phyloP scores from a whole-genome alignment of 1,284 basidiomycete species.

The Pseudozyma thailandica region DNA sequence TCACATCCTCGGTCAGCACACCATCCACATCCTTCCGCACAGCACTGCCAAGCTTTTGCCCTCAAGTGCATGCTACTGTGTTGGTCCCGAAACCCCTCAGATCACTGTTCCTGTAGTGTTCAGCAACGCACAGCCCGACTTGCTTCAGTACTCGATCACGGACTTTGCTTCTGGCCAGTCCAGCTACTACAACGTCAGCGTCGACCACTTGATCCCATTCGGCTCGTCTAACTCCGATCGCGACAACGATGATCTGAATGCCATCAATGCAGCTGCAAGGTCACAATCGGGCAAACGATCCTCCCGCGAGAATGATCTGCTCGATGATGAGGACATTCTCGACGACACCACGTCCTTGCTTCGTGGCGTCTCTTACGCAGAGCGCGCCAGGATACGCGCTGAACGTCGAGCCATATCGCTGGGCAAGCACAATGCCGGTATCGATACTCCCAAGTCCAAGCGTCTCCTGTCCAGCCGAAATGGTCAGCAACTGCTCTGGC shows the following conservation, averaged over 20 bases:
- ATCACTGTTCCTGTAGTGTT: constrained; percentile 82
- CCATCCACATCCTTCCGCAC: constrained; percentile 83
- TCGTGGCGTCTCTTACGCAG: constrained; percentile 38
- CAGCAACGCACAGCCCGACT: constrained; percentile 86
- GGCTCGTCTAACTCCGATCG: constrained; percentile 13
- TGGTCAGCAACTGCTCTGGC: constrained; percentile 47
- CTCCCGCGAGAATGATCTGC: constrained; percentile 15
- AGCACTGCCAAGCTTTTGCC: constrained; percentile 85
- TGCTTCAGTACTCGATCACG: constrained; percentile 80
- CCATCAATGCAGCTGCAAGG: constrained; percentile 28
- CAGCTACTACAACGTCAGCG: constrained; percentile 75
- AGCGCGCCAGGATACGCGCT: constrained; percentile 38
- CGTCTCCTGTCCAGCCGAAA: constrained; percentile 7
- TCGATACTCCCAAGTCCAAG: constrained; percentile 33
- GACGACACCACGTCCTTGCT: constrained; percentile 42
- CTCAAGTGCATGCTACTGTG: constrained; percentile 73
- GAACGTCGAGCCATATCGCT: constrained; percentile 29
- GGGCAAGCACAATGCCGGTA: constrained; percentile 12
- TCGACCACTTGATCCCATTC: constrained; percentile 75
- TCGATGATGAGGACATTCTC: constrained; percentile 37
- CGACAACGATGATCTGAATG: constrained; percentile 29
- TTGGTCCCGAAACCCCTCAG: constrained; percentile 72
- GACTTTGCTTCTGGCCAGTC: constrained; percentile 73
- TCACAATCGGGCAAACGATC: constrained; percentile 6
- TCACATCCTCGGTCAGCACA: constrained; percentile 87